Evolutionary conservation across 495 filamentous ascomycete species (phyloP), one percentile per base, ranked within the genome.

Genomic region (Parmelia sp.): DNA sequence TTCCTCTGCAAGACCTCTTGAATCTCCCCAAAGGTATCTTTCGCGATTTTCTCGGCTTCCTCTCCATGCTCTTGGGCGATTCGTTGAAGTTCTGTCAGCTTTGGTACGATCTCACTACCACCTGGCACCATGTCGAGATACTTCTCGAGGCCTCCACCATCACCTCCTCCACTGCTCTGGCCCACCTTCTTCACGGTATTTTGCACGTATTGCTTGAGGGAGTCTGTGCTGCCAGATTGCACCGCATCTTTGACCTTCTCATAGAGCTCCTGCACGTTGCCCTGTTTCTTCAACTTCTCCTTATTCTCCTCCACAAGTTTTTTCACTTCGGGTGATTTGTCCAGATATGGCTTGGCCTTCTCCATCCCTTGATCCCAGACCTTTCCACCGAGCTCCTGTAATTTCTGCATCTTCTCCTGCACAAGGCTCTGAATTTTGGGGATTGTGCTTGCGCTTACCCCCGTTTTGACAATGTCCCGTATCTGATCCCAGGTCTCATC

Each of bases 291-390:
- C 66, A 90, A 69, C 0, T 76, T 45, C 37, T 84, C 82, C 21
- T 74, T 77, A 70, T 90, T 88, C 57, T 84, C 72, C 71, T 84
- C 83, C 11, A 89, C 69, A 42, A 89, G 63, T 71, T 87, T 68
- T 77, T 87, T 88, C 65, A 88, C 74, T 74, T 84, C 71, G 9
- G 86, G 86, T 66, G 77, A 85, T 78, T 88, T 87, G 58, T 89
- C 86, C 3, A 89, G 78, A 35, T 81, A 82, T 4, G 83, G 82
- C 71, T 84, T 80, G 12, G 80, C 81, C 68, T 88, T 76, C 67
- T 88, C 80, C 60, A 84, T 67, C 0, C 81, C 86, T 74, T 86
- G 83, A 67, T 86, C 74, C 81, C 82, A 90, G 1, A 82, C 80
- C 71, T 87, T 78, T 47, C 88, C 82, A 25, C 85, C 84, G 1